Percentiles rank a stretch among this genome's conserved stretches.
Conservation (phyloP, 2,329 filamentous ascomycete genomes). For the Curvularia sp. region DNA sequence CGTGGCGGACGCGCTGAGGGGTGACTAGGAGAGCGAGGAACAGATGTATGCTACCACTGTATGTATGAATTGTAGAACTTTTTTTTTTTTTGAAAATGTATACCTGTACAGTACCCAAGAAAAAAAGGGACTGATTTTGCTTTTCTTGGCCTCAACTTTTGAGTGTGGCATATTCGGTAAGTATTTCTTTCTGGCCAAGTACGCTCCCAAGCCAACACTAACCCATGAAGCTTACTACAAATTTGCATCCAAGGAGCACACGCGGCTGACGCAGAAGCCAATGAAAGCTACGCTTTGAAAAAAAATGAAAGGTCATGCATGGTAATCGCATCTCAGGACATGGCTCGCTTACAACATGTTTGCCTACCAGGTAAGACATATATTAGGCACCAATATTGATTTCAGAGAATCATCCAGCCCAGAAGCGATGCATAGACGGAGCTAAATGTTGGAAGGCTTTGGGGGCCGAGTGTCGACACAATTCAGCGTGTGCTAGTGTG, state of each 20-base stretch:
- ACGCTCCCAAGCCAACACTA: no score
- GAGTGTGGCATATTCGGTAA: neutral
- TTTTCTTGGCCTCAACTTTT: neutral
- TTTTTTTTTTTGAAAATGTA: neutral
- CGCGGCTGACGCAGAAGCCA: no score
- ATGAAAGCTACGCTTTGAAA: no score
- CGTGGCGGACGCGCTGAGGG: conserved; percentile 13
- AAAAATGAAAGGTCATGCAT: neutral
- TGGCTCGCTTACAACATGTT: neutral
- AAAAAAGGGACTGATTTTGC: neutral
- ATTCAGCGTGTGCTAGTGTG: neutral
- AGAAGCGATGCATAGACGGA: neutral
- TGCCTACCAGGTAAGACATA: neutral
- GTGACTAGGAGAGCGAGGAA: neutral
- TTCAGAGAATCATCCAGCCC: neutral
- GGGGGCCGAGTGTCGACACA: neutral
- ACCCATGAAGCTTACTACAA: no score
- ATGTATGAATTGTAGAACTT: conserved; percentile 7
- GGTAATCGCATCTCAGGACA: neutral
- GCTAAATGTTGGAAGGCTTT: neutral
- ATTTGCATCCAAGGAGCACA: no score
- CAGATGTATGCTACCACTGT: no score
- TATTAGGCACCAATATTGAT: neutral
- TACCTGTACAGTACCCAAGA: conserved; percentile 6
- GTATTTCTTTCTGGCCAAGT: neutral